phyloP scores from a whole-genome alignment of 208 protist species.

The Endotrypanum monterogeii region DNA sequence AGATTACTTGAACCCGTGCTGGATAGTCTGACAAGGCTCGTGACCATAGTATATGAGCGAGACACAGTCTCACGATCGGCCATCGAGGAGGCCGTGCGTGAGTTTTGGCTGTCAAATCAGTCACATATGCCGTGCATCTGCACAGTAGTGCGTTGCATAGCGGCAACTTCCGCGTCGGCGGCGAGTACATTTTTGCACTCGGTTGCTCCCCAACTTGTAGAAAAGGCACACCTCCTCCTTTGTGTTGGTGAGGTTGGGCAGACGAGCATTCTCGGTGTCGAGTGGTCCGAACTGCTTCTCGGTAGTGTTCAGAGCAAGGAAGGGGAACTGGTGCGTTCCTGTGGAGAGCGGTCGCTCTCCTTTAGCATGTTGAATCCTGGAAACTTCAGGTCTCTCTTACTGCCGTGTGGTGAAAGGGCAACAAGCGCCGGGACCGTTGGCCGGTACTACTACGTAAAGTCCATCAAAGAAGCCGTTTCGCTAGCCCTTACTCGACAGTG shows the following conservation, averaged over 20 bases:
- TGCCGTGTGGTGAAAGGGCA: constrained; percentile 30
- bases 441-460: constrained; percentile 50
- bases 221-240: constrained; percentile 18
- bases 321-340: constrained; percentile 36
- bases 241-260: constrained; percentile 43
- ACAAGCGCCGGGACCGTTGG: constrained; percentile 14
- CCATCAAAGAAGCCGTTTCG: constrained; percentile 36
- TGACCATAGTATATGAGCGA: constrained; percentile 20
- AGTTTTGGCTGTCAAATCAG: constrained; percentile 22
- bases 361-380: constrained; percentile 40
- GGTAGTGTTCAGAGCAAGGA: constrained; percentile 34
- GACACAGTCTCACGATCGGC: constrained; percentile 15
- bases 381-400: constrained; percentile 34
- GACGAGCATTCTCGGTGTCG: constrained; percentile 24
- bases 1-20: constrained; percentile 20
- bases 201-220: constrained; percentile 7
- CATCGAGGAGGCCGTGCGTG: constrained; percentile 20
- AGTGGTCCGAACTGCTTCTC: constrained; percentile 34
- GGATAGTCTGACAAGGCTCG: constrained; percentile 17
- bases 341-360: constrained; percentile 38
- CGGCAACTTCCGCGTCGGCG: constrained; percentile 1
- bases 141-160: constrained; percentile 20
- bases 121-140: constrained; percentile 25
- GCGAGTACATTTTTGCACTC: constrained; percentile 20
- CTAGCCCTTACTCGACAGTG: constrained; percentile 14